phyloP scores from a whole-genome alignment of 495 filamentous ascomycete genomes.

The Aspergillus baeticus region DNA sequence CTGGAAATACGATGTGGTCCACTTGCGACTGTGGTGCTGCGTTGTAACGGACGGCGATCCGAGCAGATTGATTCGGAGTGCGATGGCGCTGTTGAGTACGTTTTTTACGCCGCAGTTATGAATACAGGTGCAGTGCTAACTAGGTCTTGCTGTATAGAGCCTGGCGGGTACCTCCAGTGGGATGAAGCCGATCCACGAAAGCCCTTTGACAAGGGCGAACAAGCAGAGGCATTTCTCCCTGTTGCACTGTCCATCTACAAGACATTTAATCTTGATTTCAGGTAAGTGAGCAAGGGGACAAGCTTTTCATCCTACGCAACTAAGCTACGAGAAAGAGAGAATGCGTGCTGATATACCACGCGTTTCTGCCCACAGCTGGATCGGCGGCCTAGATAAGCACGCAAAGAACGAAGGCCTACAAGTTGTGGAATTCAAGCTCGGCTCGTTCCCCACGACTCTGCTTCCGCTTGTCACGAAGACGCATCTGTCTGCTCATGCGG shows the following conservation, averaged over 20 bases:
- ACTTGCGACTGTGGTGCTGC: background rate
- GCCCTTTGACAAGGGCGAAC: background rate
- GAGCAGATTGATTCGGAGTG: background rate
- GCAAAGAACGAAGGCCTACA: background rate
- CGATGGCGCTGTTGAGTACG: background rate
- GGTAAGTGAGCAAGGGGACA: background rate
- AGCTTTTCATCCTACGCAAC: too few species aligned
- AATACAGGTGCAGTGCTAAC: too few species aligned
- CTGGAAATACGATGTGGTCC: slow-evolving; percentile 1
- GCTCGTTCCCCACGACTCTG: background rate
- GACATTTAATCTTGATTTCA: background rate
- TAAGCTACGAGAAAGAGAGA: too few species aligned
- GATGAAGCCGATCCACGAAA: background rate
- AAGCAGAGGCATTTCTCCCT: background rate
- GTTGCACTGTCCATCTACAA: background rate
- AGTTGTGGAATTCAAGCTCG: background rate
- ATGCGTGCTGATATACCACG: too few species aligned
- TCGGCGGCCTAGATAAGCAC: too few species aligned
- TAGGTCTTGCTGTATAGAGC: background rate
- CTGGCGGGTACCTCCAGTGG: slow-evolving; percentile 5
- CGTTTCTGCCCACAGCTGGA: too few species aligned
- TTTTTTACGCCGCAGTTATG: too few species aligned
- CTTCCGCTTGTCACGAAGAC: background rate
- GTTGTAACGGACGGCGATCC: background rate
- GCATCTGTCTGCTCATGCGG: background rate